These are phyloP conservation scores for Phytopythium litorale DNA, from an alignment of 352 stramenopile species.

Conservation along the genomic window DNA sequence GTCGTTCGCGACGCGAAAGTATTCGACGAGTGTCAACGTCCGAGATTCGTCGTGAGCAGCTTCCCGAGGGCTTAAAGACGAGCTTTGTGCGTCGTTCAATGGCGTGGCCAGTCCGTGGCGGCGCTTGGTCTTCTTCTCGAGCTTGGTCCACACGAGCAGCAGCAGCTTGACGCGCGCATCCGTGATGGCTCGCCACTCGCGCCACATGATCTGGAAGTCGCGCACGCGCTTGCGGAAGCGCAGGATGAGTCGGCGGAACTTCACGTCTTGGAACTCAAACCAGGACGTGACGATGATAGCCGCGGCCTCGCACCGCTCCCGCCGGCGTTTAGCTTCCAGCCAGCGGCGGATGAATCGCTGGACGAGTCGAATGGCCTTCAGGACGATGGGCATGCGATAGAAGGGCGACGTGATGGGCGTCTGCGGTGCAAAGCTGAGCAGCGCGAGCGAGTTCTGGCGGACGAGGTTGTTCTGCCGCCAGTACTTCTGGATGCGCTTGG, in stretches of 20 bases:
- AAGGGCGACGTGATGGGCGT: constrained; percentile 34
- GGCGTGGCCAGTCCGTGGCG: constrained; percentile 25
- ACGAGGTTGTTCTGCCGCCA: constrained; percentile 37
- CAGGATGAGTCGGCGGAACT: constrained; percentile 76
- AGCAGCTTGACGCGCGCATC: constrained; percentile 69
- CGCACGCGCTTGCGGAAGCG: constrained; percentile 71
- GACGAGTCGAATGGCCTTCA: constrained; percentile 34
- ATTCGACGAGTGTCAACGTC: constrained; percentile 14
- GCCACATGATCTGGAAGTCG: constrained; percentile 74
- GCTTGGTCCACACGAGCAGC: constrained; percentile 56
- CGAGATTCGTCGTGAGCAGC: not conserved
- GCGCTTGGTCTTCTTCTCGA: constrained; percentile 56
- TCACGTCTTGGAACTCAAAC: constrained; percentile 81
- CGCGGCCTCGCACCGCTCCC: constrained; percentile 20
- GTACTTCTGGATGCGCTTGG: constrained; percentile 45
- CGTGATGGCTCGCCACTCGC: constrained; percentile 65
- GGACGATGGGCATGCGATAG: constrained; percentile 45
- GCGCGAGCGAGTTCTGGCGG: constrained; percentile 17
- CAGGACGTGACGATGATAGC: constrained; percentile 66
- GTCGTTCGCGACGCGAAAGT: constrained; percentile 13
- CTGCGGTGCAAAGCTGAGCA: constrained; percentile 14
- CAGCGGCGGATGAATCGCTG: constrained; percentile 41
- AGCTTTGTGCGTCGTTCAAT: not conserved
- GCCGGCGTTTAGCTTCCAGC: constrained; percentile 22
- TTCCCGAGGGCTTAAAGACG: not conserved